Base-by-base conservation (phyloP, 2,329 filamentous ascomycete genomes). In the Fusarium penzigii region DNA sequence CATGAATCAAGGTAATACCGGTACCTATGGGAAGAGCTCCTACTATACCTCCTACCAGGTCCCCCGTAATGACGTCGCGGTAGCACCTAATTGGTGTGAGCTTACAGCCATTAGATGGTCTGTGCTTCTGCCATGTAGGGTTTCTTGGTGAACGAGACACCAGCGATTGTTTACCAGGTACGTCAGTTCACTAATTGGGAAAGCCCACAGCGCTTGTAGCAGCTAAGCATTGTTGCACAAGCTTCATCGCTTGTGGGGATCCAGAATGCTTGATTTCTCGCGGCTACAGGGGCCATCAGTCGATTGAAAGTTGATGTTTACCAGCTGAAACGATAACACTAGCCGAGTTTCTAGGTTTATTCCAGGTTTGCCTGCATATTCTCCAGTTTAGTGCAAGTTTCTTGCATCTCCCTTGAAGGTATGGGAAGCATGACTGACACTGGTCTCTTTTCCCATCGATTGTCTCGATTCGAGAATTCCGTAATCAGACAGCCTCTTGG, bases 21-120 rank as follows among this genome's bases (percentile, higher is more conserved):
- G n/a, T n/a, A n/a, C n/a, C n/a, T n/a, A n/a, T 47, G 43, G 39
- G 46, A 51, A 42, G 55, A 61, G 55, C 57, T 60, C 50, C 46
- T 11, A 14, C 36, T 55, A 44, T 39, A 39, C 36, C 11, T 39
- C 42, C 43, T 47, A 51, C 20, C 20, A 25, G 20, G 46, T 17
- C 44, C 42, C 51, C 46, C 20, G 39, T 39, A 48, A 61, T 58
- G 54, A 59, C 59, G 59, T 60, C 48, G 57, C 39, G 44, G 13
- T 40, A 49, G 34, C 45, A 45, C 29, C 39, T 48, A 53, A 60
- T 61, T 61, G 58, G 58, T 29, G 20, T 38, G 40, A 59, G 32
- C 48, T n/a, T 38, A 20, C 36, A 50, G 17, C 14, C 25, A 38
- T 29, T 14, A 13, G 9, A 11, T 42, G 39, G 55, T 51, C 57